phyloP scores from a whole-genome alignment of 768 basidiomycete species.

The Leccinum pellstonianum region DNA sequence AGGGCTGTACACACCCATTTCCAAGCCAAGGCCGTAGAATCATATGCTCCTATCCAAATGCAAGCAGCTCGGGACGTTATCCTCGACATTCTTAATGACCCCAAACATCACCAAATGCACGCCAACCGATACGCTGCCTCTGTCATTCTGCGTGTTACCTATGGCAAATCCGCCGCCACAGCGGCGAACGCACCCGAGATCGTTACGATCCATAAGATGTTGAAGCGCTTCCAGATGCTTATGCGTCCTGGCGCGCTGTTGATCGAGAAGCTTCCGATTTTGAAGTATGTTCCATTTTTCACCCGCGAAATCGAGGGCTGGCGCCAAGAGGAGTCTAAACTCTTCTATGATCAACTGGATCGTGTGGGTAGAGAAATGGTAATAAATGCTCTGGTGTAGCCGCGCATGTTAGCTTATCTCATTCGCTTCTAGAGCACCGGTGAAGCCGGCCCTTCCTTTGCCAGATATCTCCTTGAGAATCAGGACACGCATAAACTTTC shows the following conservation, averaged over 20 bases:
- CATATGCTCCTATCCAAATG: conserved; percentile 51
- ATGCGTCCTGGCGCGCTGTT: conserved; percentile 37
- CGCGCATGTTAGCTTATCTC: neutral
- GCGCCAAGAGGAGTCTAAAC: conserved; percentile 51
- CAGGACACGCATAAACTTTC: conserved; percentile 54
- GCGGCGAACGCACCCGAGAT: conserved; percentile 32
- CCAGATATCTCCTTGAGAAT: conserved; percentile 55
- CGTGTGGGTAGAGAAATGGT: conserved; percentile 49
- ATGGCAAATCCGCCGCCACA: conserved; percentile 35
- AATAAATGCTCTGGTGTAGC: neutral
- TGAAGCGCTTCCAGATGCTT: conserved; percentile 35
- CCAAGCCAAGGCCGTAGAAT: conserved; percentile 48
- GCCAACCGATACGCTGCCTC: conserved; percentile 44
- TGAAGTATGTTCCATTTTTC: conserved; percentile 58
- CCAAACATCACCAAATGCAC: conserved; percentile 51
- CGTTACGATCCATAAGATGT: conserved; percentile 33
- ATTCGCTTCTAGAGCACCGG: conserved; percentile 19
- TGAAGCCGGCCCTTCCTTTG: conserved; percentile 44
- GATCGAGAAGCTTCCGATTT: conserved; percentile 37
- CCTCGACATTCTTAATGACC: conserved; percentile 32
- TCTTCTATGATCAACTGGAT: conserved; percentile 54
- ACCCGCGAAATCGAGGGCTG: conserved; percentile 54
- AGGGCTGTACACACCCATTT: conserved; percentile 62
- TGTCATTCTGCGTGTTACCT: conserved; percentile 35
- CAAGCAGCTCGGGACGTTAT: conserved; percentile 31